phyloP scores from a whole-genome alignment of 139 green algal genomes.

The Auxenochlorella pyrenoidosa region DNA sequence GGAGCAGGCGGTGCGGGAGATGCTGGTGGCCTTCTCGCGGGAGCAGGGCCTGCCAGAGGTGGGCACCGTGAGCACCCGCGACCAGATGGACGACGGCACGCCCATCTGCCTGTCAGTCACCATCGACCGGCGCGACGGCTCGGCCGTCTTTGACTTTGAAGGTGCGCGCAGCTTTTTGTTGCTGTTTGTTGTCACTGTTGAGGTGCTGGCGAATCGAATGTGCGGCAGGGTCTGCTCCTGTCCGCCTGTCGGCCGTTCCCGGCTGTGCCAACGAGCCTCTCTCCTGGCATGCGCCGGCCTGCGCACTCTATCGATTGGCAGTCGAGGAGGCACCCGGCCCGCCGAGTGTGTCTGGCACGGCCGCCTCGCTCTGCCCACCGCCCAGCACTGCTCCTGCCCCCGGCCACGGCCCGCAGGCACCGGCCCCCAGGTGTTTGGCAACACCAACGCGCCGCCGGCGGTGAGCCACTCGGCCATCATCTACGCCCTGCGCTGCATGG shows the following conservation, averaged over 20 bases:
- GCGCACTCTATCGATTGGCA: too few species aligned
- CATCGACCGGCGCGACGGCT: conserved; percentile 79
- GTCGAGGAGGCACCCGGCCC: too few species aligned
- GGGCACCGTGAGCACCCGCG: conserved; percentile 75
- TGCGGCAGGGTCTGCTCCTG: too few species aligned
- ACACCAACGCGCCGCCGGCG: conserved; percentile 94
- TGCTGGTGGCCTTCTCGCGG: conserved; percentile 83
- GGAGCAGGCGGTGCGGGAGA: conserved; percentile 85
- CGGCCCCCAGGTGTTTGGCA: conserved; percentile 91
- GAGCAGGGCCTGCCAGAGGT: conserved; percentile 76
- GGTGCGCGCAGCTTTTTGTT: conserved; percentile 39
- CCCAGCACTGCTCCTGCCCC: not conserved
- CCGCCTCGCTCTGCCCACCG: too few species aligned
- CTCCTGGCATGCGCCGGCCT: too few species aligned
- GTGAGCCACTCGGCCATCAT: conserved; percentile 95
- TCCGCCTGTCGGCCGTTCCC: too few species aligned
- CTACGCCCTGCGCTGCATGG: conserved; percentile 93
- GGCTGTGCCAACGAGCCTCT: too few species aligned
- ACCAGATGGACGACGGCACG: conserved; percentile 97
- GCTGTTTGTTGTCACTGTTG: too few species aligned
- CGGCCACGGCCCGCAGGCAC: conserved; percentile 41
- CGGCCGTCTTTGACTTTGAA: conserved; percentile 92
- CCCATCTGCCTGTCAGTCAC: conserved; percentile 86
- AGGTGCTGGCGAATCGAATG: too few species aligned
- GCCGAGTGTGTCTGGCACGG: too few species aligned